Percentiles rank a stretch among this genome's conserved stretches.
phyloP scores from a whole-genome alignment of 139 green algal genomes.

The Chlorella sp. region DNA sequence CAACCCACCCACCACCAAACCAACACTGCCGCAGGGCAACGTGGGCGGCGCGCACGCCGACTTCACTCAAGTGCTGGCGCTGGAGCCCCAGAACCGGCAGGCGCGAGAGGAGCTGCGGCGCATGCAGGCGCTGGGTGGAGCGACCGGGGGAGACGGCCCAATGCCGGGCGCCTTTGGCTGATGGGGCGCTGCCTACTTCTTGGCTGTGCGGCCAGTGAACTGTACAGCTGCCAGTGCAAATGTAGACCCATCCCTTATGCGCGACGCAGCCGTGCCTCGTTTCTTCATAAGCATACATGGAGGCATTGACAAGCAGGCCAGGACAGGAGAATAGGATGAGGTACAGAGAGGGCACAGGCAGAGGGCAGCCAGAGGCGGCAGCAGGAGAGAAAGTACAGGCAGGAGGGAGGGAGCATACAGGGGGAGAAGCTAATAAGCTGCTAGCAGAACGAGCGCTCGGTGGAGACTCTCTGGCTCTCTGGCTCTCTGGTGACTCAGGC shows the following conservation, averaged over 20 bases:
- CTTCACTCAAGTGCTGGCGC: slow-evolving; percentile 53
- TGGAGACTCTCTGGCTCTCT: too few species aligned
- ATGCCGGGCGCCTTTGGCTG: not conserved
- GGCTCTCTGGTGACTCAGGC: too few species aligned
- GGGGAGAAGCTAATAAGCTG: not conserved
- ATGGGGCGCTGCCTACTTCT: too few species aligned
- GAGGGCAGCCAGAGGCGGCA: not conserved
- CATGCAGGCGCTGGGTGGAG: slow-evolving; percentile 1
- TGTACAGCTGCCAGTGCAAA: too few species aligned
- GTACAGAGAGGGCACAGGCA: not conserved
- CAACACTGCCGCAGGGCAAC: slow-evolving; percentile 8
- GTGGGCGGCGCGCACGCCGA: slow-evolving; percentile 35
- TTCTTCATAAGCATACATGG: too few species aligned
- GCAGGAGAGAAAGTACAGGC: not conserved
- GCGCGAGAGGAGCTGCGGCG: slow-evolving; percentile 48
- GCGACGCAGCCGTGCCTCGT: too few species aligned
- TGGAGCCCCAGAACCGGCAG: slow-evolving; percentile 65
- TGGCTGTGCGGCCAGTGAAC: too few species aligned
- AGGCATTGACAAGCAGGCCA: not conserved
- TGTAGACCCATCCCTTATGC: too few species aligned
- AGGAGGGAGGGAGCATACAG: not conserved
- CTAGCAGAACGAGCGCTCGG: not conserved
- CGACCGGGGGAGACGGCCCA: not conserved
- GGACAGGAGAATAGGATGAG: too few species aligned
- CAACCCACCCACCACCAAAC: not conserved